Percentiles rank a stretch among this genome's conserved stretches.
phyloP scores from a whole-genome alignment of 164 flowering plant genomes.

The Kalanchoe fedtschenkoi region DNA sequence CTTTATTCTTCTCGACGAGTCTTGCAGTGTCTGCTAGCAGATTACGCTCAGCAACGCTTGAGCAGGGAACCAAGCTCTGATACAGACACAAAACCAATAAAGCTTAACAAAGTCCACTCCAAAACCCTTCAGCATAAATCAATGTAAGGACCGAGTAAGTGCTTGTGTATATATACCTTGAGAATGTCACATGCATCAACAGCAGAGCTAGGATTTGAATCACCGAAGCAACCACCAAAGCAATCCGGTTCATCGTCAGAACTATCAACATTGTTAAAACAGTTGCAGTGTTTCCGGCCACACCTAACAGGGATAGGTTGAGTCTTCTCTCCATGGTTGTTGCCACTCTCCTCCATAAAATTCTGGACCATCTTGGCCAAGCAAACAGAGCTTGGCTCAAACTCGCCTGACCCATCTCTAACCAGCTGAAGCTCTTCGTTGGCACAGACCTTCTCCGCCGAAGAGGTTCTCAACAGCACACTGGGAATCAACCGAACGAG shows the following conservation, averaged over 20 bases:
- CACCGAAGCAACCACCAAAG: slow-evolving; percentile 30
- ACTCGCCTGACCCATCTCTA: slow-evolving; percentile 30
- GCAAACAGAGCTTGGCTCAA: slow-evolving; percentile 84
- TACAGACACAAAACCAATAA: too few relatives aligned
- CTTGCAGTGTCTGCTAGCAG: slow-evolving; percentile 42
- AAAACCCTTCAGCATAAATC: background rate
- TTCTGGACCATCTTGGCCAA: slow-evolving; percentile 81
- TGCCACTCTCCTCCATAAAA: slow-evolving; percentile 48
- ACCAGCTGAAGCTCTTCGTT: background rate
- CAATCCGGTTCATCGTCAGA: slow-evolving; percentile 66
- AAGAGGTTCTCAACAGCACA: background rate
- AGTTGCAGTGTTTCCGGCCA: slow-evolving; percentile 64
- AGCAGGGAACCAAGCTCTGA: slow-evolving; percentile 36
- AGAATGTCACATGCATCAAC: slow-evolving; percentile 45
- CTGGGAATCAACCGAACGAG: background rate
- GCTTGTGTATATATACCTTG: slow-evolving; percentile 35
- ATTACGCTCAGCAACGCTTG: slow-evolving; percentile 40
- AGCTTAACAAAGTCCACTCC: background rate
- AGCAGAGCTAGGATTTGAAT: slow-evolving; percentile 21
- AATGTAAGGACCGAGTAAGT: background rate
- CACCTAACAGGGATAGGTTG: slow-evolving; percentile 25
- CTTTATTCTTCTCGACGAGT: slow-evolving; percentile 49
- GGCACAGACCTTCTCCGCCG: background rate
- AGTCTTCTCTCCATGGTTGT: slow-evolving; percentile 31
- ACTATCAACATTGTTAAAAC: slow-evolving; percentile 63